Conservation (phyloP, 345 rosid genomes). For the Streptanthus diversifolius region DNA sequence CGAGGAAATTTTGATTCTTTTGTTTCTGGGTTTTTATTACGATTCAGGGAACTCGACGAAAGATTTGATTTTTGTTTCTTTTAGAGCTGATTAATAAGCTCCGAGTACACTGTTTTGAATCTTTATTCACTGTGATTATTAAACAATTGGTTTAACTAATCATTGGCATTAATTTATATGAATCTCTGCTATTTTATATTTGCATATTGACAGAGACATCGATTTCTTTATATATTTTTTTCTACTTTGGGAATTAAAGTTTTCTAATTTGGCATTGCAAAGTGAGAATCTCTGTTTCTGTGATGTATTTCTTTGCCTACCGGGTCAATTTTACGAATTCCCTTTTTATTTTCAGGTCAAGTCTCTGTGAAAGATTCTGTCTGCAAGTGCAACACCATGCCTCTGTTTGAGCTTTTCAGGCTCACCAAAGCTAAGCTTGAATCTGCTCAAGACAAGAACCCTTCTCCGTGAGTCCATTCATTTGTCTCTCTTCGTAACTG, state of each 20-base stretch:
- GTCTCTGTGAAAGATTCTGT: background rate
- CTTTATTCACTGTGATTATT: slow-evolving; percentile 21
- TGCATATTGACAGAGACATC: slow-evolving; percentile 17
- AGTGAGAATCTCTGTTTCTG: slow-evolving; percentile 9
- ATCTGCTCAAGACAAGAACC: slow-evolving; percentile 44
- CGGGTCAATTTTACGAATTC: slow-evolving; percentile 25
- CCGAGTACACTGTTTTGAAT: background rate
- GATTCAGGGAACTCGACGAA: slow-evolving; percentile 2
- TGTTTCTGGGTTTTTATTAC: slow-evolving; percentile 5
- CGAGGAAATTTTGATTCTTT: background rate
- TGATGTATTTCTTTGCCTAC: background rate
- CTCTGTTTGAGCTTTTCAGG: slow-evolving; percentile 74
- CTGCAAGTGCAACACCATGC: slow-evolving; percentile 46
- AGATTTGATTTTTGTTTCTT: slow-evolving; percentile 1
- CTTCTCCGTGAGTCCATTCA: slow-evolving; percentile 52
- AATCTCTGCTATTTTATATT: slow-evolving; percentile 11
- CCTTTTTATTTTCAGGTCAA: slow-evolving; percentile 20
- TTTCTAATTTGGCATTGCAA: slow-evolving; percentile 2
- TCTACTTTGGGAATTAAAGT: background rate
- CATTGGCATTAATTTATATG: background rate
- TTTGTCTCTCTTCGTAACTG: background rate
- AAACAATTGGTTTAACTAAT: slow-evolving; percentile 31
- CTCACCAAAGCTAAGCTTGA: slow-evolving; percentile 41
- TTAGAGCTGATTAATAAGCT: background rate
- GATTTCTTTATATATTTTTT: background rate